Evolutionary conservation across 108 stramenopile genomes (phyloP).

Genomic region (Stephanodiscus minutulus): DNA sequence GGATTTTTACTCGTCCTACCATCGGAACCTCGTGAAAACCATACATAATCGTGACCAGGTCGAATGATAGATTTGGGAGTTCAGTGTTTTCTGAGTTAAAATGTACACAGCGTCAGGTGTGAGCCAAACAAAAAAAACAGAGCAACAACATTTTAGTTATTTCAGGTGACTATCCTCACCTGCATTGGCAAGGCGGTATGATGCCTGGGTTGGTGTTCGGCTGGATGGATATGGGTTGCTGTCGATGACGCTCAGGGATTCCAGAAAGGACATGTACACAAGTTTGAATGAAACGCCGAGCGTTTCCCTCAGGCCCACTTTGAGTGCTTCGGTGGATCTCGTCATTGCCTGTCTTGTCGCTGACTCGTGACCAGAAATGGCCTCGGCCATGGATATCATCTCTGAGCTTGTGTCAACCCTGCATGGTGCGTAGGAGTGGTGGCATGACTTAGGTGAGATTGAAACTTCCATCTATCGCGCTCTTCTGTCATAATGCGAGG

Average conservation of each 20-base stretch:
- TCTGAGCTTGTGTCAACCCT: conserved; percentile 74
- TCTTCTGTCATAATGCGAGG: background rate
- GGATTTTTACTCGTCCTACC: conserved; percentile 56
- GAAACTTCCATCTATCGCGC: background rate
- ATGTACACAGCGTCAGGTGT: background rate
- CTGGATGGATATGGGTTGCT: conserved; percentile 10
- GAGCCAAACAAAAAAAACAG: background rate
- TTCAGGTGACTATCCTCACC: conserved; percentile 10
- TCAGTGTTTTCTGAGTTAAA: conserved; percentile 55
- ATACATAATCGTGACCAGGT: conserved; percentile 59
- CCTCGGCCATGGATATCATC: conserved; percentile 80
- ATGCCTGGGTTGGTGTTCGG: conserved; percentile 17
- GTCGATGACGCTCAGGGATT: conserved; percentile 3
- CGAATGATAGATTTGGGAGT: conserved; percentile 53
- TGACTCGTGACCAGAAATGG: conserved; percentile 41
- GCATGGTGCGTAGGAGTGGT: background rate
- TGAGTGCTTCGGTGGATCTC: conserved; percentile 18
- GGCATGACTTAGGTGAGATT: background rate
- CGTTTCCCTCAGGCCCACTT: conserved; percentile 18
- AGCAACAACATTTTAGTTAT: background rate
- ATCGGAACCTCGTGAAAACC: conserved; percentile 80
- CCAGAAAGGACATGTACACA: background rate
- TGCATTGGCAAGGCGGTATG: conserved; percentile 58
- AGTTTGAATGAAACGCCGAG: background rate
- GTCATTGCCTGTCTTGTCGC: conserved; percentile 27